Conservation (phyloP, 345 rosid genomes). For the Pistacia integerrima region DNA sequence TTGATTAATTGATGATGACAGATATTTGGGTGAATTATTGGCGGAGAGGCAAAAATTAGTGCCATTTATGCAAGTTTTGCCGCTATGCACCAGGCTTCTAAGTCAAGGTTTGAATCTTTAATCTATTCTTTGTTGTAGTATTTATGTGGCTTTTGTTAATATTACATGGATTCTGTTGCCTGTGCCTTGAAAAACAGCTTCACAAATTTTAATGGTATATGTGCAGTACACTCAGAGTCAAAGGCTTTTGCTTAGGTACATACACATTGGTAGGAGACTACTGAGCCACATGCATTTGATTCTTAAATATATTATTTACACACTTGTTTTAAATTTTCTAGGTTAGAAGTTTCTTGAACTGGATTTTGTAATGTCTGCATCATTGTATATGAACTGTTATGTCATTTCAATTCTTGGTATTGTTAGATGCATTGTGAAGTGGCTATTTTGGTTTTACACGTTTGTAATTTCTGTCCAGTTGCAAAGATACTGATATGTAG, state of each 20-base stretch:
- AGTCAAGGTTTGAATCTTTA: slow-evolving; percentile 60
- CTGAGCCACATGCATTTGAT: background rate
- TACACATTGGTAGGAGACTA: background rate
- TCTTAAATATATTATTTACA: background rate
- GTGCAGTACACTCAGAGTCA: background rate
- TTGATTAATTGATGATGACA: slow-evolving; percentile 33
- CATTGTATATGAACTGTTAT: background rate
- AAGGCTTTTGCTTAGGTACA: background rate
- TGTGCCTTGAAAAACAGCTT: background rate
- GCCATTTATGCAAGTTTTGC: slow-evolving; percentile 77
- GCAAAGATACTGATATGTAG: background rate
- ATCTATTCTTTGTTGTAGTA: background rate
- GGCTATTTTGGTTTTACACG: slow-evolving; percentile 5
- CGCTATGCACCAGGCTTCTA: slow-evolving; percentile 70
- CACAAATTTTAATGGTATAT: background rate
- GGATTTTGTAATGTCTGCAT: background rate
- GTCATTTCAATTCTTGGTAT: background rate
- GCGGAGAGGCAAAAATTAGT: slow-evolving; percentile 84
- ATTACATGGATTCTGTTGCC: background rate
- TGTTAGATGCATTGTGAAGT: background rate
- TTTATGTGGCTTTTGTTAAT: background rate
- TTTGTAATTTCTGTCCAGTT: background rate
- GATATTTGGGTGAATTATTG: slow-evolving; percentile 81
- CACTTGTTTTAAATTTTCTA: background rate
- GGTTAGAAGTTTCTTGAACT: background rate